Conservation (phyloP, 441 rosid genomes). For the Kokia cookei region DNA sequence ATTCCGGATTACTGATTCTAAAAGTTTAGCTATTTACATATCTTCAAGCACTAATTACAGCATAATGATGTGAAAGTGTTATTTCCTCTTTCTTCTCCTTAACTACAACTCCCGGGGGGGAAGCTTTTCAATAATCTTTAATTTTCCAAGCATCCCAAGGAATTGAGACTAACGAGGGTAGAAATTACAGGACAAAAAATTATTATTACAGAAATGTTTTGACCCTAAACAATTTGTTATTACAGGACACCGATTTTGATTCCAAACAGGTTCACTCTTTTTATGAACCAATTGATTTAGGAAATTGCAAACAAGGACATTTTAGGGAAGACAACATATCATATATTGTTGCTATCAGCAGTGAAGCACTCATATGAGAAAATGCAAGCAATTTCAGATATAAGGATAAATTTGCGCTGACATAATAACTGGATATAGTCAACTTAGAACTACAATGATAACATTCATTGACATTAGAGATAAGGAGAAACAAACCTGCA, state of each 20-base stretch:
- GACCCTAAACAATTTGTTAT: not conserved
- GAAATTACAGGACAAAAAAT: not conserved
- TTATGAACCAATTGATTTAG: not conserved
- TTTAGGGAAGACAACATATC: not conserved
- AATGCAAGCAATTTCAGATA: not conserved
- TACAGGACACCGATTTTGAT: not conserved
- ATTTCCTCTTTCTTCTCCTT: not conserved
- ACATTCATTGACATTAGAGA: not conserved
- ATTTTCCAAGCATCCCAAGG: not conserved
- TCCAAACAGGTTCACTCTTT: not conserved
- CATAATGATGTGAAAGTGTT: not conserved
- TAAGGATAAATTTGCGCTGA: not conserved
- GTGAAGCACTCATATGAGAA: not conserved
- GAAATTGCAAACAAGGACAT: not conserved
- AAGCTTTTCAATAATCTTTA: not conserved
- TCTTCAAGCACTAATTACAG: not conserved
- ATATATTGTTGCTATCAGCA: not conserved
- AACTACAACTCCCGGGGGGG: not conserved
- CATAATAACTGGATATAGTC: not conserved
- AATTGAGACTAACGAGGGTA: not conserved
- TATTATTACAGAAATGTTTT: not conserved
- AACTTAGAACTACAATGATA: not conserved
- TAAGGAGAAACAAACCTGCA: constrained; percentile 49
- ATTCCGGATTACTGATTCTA: too few relatives aligned
- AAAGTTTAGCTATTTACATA: not conserved